phyloP scores from a whole-genome alignment of 1,139 yeast species.

The Candida sp. region DNA sequence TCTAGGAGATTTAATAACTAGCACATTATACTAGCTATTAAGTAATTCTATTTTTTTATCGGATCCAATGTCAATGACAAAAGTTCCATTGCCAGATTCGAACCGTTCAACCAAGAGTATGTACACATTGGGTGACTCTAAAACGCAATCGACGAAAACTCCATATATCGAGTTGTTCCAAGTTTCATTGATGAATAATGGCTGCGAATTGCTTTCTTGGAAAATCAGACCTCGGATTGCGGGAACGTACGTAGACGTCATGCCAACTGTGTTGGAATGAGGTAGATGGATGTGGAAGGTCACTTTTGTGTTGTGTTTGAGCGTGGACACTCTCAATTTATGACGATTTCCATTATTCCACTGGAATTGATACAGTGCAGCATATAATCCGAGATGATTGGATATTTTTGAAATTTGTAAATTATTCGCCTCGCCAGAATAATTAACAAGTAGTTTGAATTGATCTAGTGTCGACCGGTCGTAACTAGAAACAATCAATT shows the following conservation, averaged over 20 bases:
- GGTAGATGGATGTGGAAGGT: conserved; percentile 24
- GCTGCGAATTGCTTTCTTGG: conserved; percentile 19
- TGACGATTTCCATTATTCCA: conserved; percentile 41
- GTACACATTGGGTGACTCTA: conserved; percentile 26
- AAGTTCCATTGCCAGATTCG: conserved; percentile 41
- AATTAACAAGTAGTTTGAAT: conserved; percentile 12
- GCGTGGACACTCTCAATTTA: conserved; percentile 24
- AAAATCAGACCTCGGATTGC: conserved; percentile 44
- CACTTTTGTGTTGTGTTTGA: conserved; percentile 17
- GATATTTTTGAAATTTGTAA: conserved; percentile 15
- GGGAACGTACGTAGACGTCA: conserved; percentile 30
- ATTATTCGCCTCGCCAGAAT: conserved; percentile 2
- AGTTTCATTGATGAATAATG: conserved; percentile 31
- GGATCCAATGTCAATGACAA: conserved; percentile 37
- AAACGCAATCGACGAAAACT: conserved; percentile 31
- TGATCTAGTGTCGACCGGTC: conserved; percentile 11
- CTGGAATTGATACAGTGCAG: conserved; percentile 15
- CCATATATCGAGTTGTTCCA: conserved; percentile 48
- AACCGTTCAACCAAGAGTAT: conserved; percentile 46
- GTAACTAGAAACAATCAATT: conserved; percentile 30
- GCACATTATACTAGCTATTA: neutral
- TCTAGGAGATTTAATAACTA: no score
- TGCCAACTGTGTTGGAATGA: conserved; percentile 15
- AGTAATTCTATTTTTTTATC: conserved; percentile 7
- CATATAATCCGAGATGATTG: conserved; percentile 34